Evolutionary conservation across 2,329 filamentous ascomycete genomes (phyloP).

Genomic region (Aureobasidium sp.): DNA sequence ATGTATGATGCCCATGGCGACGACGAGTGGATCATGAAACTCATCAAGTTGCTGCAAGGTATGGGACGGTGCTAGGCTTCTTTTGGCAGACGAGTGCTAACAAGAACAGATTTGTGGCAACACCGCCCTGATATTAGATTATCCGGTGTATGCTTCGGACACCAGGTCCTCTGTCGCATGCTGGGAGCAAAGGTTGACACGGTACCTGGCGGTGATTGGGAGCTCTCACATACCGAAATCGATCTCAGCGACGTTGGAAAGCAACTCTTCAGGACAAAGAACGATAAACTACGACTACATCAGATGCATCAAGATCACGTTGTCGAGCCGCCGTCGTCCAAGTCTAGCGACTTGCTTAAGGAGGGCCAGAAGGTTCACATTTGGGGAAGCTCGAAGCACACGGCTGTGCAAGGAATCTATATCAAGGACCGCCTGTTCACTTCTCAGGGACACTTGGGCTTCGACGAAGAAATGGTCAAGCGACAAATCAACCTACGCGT

Average conservation of each 20-base stretch:
- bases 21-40: slow-evolving; percentile 35
- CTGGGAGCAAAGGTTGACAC: slow-evolving; percentile 33
- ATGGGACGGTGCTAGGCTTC: neutral
- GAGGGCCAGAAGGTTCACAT: slow-evolving; percentile 38
- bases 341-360: slow-evolving; percentile 28
- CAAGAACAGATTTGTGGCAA: slow-evolving; percentile 39
- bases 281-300: slow-evolving; percentile 32
- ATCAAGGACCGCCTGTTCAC: slow-evolving; percentile 38
- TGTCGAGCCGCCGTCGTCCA: slow-evolving; percentile 24
- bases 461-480: slow-evolving; percentile 39
- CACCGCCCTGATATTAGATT: slow-evolving; percentile 43
- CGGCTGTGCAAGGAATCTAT: slow-evolving; percentile 38
- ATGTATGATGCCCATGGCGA: slow-evolving; percentile 41
- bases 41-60: slow-evolving; percentile 39
- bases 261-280: slow-evolving; percentile 31
- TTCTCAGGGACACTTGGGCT: slow-evolving; percentile 39
- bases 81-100: slow-evolving; percentile 7
- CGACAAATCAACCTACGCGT: slow-evolving; percentile 36
- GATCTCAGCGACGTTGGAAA: slow-evolving; percentile 32
- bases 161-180: slow-evolving; percentile 38
- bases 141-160: slow-evolving; percentile 41
- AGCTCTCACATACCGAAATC: slow-evolving; percentile 37
- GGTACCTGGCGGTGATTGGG: slow-evolving; percentile 35
- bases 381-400: slow-evolving; percentile 39
- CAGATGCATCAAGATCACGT: slow-evolving; percentile 43